Conservation (phyloP, 1,284 basidiomycete species). For the Ganoderma meredithae region DNA sequence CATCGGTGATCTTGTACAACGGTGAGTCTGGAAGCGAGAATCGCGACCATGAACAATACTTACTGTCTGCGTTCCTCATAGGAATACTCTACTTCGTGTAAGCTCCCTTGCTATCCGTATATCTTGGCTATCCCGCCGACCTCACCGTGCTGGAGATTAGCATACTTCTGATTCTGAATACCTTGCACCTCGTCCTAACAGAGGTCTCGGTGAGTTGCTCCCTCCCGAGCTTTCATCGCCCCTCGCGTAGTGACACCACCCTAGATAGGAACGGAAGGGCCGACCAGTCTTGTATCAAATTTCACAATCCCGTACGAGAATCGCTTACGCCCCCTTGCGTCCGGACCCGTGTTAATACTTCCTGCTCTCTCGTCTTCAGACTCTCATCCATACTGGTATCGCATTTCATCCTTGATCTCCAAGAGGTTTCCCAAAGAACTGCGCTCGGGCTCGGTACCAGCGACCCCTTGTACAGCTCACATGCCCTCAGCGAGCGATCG, state of each 20-base stretch:
- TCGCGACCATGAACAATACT: not conserved
- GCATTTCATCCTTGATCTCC: conserved; percentile 5
- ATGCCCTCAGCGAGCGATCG: not conserved
- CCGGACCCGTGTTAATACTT: not conserved
- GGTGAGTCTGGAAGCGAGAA: not conserved
- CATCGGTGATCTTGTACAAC: not conserved
- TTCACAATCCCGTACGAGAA: not conserved
- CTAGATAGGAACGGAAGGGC: not conserved
- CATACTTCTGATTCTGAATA: not conserved
- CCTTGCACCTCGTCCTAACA: not conserved
- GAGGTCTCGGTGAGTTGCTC: not conserved
- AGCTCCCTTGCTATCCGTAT: not conserved
- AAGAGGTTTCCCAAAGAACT: not conserved
- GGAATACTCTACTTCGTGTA: not conserved
- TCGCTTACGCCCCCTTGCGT: not conserved
- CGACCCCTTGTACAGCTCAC: not conserved
- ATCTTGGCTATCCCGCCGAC: not conserved
- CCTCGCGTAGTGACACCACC: not conserved
- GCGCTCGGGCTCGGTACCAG: not conserved
- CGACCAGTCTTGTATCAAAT: not conserved
- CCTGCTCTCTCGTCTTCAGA: not conserved
- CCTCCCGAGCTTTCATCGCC: not conserved
- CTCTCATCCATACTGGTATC: conserved; percentile 2
- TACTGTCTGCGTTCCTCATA: not conserved
- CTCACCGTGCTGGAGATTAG: not conserved